Evolutionary conservation across 495 filamentous ascomycete species (phyloP), one percentile per base, ranked within the genome.

Genomic region (Podospora bellae-mahoneyi): DNA sequence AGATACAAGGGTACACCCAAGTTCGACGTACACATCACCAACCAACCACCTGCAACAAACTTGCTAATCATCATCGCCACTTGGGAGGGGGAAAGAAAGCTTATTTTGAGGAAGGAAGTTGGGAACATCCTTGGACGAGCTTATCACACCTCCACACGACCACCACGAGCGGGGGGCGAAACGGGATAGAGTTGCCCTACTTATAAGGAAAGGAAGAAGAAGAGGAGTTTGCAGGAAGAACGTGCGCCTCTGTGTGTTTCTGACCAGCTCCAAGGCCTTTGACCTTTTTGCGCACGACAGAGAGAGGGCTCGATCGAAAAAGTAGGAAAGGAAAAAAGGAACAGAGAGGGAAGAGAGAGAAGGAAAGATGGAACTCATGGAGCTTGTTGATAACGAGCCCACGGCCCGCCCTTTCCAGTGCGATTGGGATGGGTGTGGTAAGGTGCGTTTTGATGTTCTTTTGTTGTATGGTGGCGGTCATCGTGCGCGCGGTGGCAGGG

Each of bases 361-460:
- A 64, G 62, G 61, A 78, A 78, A 70, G 71, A 86, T 86, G 84
- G 84, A 86, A 72, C 76, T 86, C 71, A 78, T 84, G 75, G 83
- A 85, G 73, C 75, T 85, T 69, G 84, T 85, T 64, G 82, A 84
- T 57, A 80, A 84, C 70, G 82, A 85, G 76, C 82, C 80, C 32
- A 79, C 77, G 69, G 75, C 80, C 75, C 81, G 84, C 67, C 82
- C 82, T 19, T 86, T 84, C 71, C 73, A 78, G 77, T 87, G 84
- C 74, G 79, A 82, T 68, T 86, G 83, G 84, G 70, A 79, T 69
- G 68, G 68, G 57, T 87, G 84, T 69, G 78, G 71, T 60, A 87
- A 87, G 78, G 84, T 87, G 71, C 39, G 83, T 76, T 32, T 32
- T 54, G 67, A 26, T 44, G 60, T 15, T 62, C 44, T 39, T 39